phyloP scores from a whole-genome alignment of 495 filamentous ascomycete genomes.

The Aspergillus ostianus region DNA sequence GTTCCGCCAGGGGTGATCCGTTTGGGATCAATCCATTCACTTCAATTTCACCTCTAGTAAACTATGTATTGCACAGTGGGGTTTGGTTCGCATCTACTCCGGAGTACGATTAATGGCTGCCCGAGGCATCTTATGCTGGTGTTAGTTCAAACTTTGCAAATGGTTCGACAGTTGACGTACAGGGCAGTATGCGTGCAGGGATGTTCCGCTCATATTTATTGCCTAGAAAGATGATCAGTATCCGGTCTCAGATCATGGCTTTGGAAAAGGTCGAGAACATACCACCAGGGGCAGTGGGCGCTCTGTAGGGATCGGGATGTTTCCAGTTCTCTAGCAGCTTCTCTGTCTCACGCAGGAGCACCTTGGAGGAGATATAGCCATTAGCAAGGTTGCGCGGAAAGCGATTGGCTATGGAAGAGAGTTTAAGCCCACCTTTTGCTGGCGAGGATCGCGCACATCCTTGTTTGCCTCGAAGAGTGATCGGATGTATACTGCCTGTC shows the following conservation, averaged over 20 bases:
- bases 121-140: constrained; percentile 16
- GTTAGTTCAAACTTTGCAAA: background rate
- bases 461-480: constrained; percentile 94
- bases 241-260: background rate
- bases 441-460: constrained; percentile 78
- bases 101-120: constrained; percentile 6
- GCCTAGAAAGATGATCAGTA: constrained; percentile 51
- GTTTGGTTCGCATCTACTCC: background rate
- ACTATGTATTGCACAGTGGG: background rate
- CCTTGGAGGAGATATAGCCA: constrained; percentile 42
- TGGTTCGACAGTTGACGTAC: constrained; percentile 54
- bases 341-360: constrained; percentile 81
- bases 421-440: constrained; percentile 66
- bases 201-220: constrained; percentile 97
- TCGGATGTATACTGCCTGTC: constrained; percentile 93
- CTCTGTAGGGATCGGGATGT: constrained; percentile 88
- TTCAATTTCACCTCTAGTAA: background rate
- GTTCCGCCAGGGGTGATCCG: no score
- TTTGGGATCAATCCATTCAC: background rate
- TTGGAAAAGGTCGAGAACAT: constrained; percentile 28
- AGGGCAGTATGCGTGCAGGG: constrained; percentile 70
- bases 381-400: background rate
- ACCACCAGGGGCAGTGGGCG: constrained; percentile 93
- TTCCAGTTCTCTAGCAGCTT: constrained; percentile 89
- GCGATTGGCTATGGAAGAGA: background rate